Conservation (phyloP, 371 early-diverging fungal species). For the Apophysomyces ossiformis region DNA sequence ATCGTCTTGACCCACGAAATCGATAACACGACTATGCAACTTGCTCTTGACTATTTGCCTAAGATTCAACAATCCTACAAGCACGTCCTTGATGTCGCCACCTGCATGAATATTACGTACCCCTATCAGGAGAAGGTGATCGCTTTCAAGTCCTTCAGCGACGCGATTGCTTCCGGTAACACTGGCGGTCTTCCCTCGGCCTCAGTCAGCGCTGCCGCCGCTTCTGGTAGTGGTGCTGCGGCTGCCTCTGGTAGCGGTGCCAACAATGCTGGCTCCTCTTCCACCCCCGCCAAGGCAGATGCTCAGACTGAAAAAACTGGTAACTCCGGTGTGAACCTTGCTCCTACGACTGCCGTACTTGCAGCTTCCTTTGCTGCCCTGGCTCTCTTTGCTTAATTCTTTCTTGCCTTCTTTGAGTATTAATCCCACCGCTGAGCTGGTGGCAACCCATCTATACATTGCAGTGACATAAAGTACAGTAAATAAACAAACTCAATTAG, state of each 20-base stretch:
- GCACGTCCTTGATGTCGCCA: conserved; percentile 51
- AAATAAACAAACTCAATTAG: background rate
- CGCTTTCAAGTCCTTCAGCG: conserved; percentile 29
- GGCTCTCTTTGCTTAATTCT: background rate
- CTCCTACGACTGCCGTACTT: background rate
- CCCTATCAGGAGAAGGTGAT: conserved; percentile 50
- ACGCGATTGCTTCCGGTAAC: conserved; percentile 17
- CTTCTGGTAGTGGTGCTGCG: conserved; percentile 21
- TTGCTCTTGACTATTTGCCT: conserved; percentile 45
- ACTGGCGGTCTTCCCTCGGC: conserved; percentile 14
- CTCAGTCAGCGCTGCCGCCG: conserved; percentile 12
- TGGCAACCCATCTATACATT: background rate
- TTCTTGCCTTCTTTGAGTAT: too few species aligned
- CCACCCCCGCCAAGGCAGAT: conserved; percentile 6
- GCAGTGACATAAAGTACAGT: conserved; percentile 2
- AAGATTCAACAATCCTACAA: conserved; percentile 42
- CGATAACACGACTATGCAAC: conserved; percentile 50
- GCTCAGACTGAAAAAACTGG: background rate
- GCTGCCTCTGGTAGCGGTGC: background rate
- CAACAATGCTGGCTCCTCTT: background rate
- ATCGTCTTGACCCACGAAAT: conserved; percentile 57
- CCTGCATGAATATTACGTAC: conserved; percentile 52
- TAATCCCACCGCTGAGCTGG: conserved; percentile 4
- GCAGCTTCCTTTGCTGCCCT: background rate
- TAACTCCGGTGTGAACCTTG: background rate